Base-by-base conservation (phyloP, 164 flowering plant genomes). In the Santalum album region DNA sequence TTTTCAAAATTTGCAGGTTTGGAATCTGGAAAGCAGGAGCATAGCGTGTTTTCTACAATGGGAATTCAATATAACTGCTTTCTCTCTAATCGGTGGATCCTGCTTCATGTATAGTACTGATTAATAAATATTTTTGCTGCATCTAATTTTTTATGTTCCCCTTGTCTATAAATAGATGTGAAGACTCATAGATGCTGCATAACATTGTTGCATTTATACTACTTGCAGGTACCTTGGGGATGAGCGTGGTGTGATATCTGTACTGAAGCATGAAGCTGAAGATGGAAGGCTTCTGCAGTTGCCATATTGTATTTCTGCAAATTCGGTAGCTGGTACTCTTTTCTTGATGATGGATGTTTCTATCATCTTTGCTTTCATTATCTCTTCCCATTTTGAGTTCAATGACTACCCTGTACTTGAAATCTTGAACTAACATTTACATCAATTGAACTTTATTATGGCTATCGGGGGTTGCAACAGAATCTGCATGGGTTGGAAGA, bases 61-160 rank as follows among this genome's bases (percentile, higher is more conserved):
- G 95, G 86, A 79, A 54, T 75, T 83, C 43, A 86, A 84, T 63
- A 72, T 89, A 44, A 89, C 97, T 44, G 84, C 95, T 35, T 86
- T 89, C 62, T 79, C 95, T 38, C 77, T 79, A 35, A 76, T 90
- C 57, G 57, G 53, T 56, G 78, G 80, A 62, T 84, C 95, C 49
- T 56, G 49, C 42, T 83, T 83, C 77, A 86, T 90, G 97, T 90
- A 86, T 48, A 61, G 47, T 45, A 35, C 69, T 62, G 27, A n/a
- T 51, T 25, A 39, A 23, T 10, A 23, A 26, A 43, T 29, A 48
- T 39, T 21, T 36, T 24, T 38, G n/a, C 11, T 56, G 24, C 34
- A 48, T 38, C 16, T 4, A 9, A 2, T 5, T n/a, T 9, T 51
- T 40, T 27, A 40, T 6, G 19, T 42, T 14, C 40, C 18, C 11